phyloP scores from a whole-genome alignment of 1,139 yeast species.

The Debaryomyces robertsiae region DNA sequence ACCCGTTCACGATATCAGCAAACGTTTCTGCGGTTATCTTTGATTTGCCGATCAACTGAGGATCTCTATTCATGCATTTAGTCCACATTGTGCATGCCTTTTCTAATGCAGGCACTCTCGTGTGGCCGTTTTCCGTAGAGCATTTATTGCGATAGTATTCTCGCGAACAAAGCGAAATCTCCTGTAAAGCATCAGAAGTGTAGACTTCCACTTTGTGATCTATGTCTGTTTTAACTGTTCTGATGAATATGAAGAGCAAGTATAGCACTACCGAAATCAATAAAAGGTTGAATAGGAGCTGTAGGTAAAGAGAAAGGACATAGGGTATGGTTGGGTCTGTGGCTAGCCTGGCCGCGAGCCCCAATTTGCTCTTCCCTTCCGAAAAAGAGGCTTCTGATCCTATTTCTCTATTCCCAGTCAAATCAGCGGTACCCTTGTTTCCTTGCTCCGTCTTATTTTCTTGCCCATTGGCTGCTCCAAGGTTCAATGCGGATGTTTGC shows the following conservation, averaged over 20 bases:
- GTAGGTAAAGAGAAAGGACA: constrained; percentile 70
- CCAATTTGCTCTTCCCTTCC: background rate
- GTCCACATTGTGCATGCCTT: constrained; percentile 75
- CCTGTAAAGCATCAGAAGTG: constrained; percentile 59
- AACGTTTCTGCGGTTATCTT: constrained; percentile 78
- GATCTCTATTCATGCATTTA: constrained; percentile 85
- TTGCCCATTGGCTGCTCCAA: constrained; percentile 14
- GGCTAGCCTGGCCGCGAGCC: constrained; percentile 9
- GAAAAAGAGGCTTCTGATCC: too few relatives aligned
- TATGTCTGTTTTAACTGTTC: constrained; percentile 71
- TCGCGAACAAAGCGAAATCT: constrained; percentile 70
- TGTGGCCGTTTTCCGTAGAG: constrained; percentile 30
- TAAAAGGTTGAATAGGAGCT: constrained; percentile 63
- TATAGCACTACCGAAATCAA: constrained; percentile 59
- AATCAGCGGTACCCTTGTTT: constrained; percentile 11
- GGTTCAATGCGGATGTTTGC: constrained; percentile 12
- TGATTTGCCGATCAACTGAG: constrained; percentile 74
- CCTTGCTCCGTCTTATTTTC: constrained; percentile 11
- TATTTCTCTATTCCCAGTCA: too few relatives aligned
- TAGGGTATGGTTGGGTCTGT: constrained; percentile 64
- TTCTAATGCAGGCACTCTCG: constrained; percentile 72
- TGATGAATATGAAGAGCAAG: constrained; percentile 55
- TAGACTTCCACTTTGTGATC: constrained; percentile 66
- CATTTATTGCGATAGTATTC: constrained; percentile 78
- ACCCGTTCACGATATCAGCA: constrained; percentile 80